Evolutionary conservation across 1,139 yeast species (phyloP).

Genomic region (Blastobotrys apis): DNA sequence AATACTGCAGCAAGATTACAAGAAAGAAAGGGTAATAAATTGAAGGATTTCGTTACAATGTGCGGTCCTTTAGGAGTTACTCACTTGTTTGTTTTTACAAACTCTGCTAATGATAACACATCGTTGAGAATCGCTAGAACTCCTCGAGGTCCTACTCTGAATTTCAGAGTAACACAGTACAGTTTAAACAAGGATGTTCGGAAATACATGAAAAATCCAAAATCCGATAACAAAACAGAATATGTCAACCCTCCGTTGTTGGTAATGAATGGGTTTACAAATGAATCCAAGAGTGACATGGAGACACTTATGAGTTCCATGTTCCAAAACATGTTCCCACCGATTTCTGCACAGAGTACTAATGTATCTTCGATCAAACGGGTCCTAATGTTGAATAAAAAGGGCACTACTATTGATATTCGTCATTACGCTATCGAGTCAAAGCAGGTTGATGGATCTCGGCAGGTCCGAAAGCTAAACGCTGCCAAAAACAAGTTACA

Average conservation of each 20-base stretch:
- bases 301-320: constrained; percentile 84
- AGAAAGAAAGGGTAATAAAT: constrained; percentile 80
- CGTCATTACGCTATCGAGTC: constrained; percentile 92
- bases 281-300: constrained; percentile 36
- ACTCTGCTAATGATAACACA: constrained; percentile 72
- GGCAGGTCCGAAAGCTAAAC: constrained; percentile 72
- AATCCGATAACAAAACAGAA: constrained; percentile 48
- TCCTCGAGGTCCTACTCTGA: constrained; percentile 92
- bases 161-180: constrained; percentile 72
- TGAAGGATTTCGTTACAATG: constrained; percentile 91
- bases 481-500: constrained; percentile 45
- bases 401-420: constrained; percentile 67
- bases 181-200: constrained; percentile 82
- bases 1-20: constrained; percentile 86
- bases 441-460: constrained; percentile 76
- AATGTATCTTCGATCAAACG: constrained; percentile 72
- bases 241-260: constrained; percentile 78
- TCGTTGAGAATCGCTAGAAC: constrained; percentile 79
- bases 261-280: constrained; percentile 82
- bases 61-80: constrained; percentile 95
- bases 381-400: constrained; percentile 77
- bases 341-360: constrained; percentile 80
- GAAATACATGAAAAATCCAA: constrained; percentile 56
- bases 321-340: constrained; percentile 95
- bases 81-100: constrained; percentile 82